These are phyloP conservation scores for Austroboletus novae-zelandiae DNA, from an alignment of 1,284 basidiomycete genomes.

Conservation along the genomic window DNA sequence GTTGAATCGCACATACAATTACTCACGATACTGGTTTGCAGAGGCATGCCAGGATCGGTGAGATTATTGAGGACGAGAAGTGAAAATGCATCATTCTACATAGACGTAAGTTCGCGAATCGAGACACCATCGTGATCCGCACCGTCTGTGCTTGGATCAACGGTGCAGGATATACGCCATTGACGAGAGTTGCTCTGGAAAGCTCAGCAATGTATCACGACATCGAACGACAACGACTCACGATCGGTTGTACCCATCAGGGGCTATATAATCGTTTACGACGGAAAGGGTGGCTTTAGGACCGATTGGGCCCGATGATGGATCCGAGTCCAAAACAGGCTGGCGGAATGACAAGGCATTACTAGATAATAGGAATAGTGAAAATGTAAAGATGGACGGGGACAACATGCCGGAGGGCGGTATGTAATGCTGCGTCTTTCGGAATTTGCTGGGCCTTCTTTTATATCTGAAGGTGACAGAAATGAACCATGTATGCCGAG, in stretches of 20 bases:
- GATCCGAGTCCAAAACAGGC: neutral
- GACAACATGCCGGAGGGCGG: conserved; percentile 3
- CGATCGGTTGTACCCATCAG: conserved; percentile 29
- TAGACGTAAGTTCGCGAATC: conserved; percentile 10
- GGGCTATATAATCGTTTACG: conserved; percentile 23
- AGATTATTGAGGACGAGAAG: conserved; percentile 28
- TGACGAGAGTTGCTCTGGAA: conserved; percentile 11
- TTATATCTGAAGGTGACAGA: conserved; percentile 10
- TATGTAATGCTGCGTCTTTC: neutral
- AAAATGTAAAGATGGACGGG: conserved; percentile 6
- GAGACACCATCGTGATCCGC: neutral
- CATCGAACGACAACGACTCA: conserved; percentile 7
- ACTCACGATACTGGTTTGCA: conserved; percentile 30
- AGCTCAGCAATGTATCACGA: neutral
- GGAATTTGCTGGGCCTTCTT: neutral
- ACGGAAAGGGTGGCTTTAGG: conserved; percentile 9
- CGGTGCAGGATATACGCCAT: conserved; percentile 15
- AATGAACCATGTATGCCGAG: neutral
- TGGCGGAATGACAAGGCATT: neutral
- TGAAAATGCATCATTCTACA: conserved; percentile 10
- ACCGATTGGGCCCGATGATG: neutral
- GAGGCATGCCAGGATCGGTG: conserved; percentile 24
- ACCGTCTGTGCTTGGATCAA: conserved; percentile 18
- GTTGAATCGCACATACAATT: neutral
- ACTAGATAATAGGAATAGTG: conserved; percentile 7